Conservation (phyloP, 805 yeast genomes). For the Sugiyamaella marilandica region DNA sequence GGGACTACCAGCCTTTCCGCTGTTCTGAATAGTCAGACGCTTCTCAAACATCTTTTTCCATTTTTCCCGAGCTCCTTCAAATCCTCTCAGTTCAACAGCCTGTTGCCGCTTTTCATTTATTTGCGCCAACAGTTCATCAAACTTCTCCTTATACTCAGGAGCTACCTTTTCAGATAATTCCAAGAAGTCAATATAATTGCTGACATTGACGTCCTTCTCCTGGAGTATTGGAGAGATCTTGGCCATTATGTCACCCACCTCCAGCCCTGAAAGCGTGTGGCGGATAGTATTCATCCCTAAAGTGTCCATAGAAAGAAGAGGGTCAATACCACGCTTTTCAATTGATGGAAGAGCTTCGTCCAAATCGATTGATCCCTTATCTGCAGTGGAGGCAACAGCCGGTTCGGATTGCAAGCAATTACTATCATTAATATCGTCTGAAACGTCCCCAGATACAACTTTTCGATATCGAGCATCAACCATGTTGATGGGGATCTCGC, state of each 20-base stretch:
- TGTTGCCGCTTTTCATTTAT: constrained; percentile 75
- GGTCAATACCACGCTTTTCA: constrained; percentile 49
- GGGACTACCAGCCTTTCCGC: constrained; percentile 2
- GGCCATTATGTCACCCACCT: constrained; percentile 22
- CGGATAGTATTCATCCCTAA: constrained; percentile 75
- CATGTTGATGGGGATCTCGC: constrained; percentile 22
- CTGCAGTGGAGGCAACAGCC: neutral
- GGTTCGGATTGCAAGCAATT: neutral
- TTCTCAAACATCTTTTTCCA: constrained; percentile 80
- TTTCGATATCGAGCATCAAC: constrained; percentile 11
- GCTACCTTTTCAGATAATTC: constrained; percentile 52
- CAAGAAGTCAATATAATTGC: constrained; percentile 55
- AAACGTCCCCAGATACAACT: constrained; percentile 3
- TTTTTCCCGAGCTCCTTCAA: constrained; percentile 79
- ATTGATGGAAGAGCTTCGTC: constrained; percentile 30
- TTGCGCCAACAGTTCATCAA: constrained; percentile 62
- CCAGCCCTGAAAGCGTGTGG: constrained; percentile 59
- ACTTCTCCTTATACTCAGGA: constrained; percentile 37
- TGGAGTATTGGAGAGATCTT: constrained; percentile 33
- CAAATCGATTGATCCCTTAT: constrained; percentile 9
- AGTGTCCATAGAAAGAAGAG: constrained; percentile 63
- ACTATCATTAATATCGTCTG: neutral
- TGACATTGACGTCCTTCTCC: constrained; percentile 30
- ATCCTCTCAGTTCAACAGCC: constrained; percentile 68
- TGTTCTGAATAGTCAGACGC: constrained; percentile 5